Evolutionary conservation across 2,329 filamentous ascomycete species (phyloP), one percentile per base, ranked within the genome.

Genomic region (Nothomitra cinnamomea): DNA sequence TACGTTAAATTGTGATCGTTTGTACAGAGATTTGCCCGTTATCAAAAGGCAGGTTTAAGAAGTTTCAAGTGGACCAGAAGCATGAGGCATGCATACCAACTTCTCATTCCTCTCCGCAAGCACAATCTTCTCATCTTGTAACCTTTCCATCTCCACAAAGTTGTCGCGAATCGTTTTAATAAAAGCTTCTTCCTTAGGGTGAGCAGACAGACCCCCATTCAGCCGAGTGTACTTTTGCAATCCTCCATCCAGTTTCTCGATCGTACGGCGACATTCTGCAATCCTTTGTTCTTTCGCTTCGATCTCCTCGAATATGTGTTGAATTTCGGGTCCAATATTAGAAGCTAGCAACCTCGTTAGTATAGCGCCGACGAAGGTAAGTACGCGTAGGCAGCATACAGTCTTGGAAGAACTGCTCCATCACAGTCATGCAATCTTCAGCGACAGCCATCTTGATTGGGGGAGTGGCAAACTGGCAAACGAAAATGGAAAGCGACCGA

Each of bases 291-390:
- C 86, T 66, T 89, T 90, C 64, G 85, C 82, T 62, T 80, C 74
- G 58, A 90, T 85, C 68, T 92, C 86, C 63, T 89, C 85, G 62
- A 89, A 83, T 57, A 90, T 75, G 69, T 89, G 88, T 19, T 82
- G 81, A 56, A 92, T 81, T 68, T 92, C 86, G 58, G 86, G 83
- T 57, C 85, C 85, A 25, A 90, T 74, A 62, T 92, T 92, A 19
- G 71, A 70, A 45, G 68, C 61, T 84, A 80, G 19, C 84, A 83
- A 68, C 71, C 66, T 88, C 83, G 65, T 90, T 85, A 60, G 89
- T 77, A 62, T 88, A 80, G 58, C 83, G 72, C 54, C 82, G 70
- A 21, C n/a, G 25, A 17, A 17, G 3, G 13, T 4, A 13, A 12
- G 15, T 17, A 15, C 19, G 22, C 19, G 38, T 53, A 28, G n/a